phyloP scores from a whole-genome alignment of 2,329 filamentous ascomycete species.

The Aspergillus awamori region DNA sequence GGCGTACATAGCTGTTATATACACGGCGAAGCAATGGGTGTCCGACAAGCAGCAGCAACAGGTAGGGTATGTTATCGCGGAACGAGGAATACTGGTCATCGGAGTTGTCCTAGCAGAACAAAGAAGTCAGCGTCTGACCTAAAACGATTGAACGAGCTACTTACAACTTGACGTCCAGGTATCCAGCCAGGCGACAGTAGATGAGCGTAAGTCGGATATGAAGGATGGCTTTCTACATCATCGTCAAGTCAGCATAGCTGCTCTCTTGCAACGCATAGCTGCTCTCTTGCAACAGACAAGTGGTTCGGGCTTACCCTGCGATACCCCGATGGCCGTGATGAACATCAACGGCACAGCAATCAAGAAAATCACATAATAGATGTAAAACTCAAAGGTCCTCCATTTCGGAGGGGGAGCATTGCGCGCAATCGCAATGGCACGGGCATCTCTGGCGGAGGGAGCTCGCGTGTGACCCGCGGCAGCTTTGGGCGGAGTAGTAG shows the following conservation, averaged over 20 bases:
- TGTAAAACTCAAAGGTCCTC: constrained; percentile 80
- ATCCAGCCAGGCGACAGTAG: constrained; percentile 85
- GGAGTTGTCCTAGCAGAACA: constrained; percentile 70
- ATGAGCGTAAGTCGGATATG: constrained; percentile 73
- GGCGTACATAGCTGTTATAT: constrained; percentile 63
- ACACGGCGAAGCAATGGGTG: constrained; percentile 77
- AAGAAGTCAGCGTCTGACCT: constrained; percentile 16
- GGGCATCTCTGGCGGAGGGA: constrained; percentile 39
- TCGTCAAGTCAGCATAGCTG: constrained; percentile 17
- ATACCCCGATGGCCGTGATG: constrained; percentile 84
- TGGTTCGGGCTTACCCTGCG: constrained; percentile 63
- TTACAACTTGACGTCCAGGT: constrained; percentile 82
- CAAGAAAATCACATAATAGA: constrained; percentile 73
- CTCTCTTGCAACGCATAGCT: neutral
- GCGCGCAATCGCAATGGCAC: constrained; percentile 46
- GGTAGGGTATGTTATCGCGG: constrained; percentile 80
- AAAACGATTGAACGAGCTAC: constrained; percentile 30
- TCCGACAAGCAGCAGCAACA: constrained; percentile 70
- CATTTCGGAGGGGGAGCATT: constrained; percentile 70
- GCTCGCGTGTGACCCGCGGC: constrained; percentile 57
- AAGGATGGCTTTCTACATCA: constrained; percentile 71
- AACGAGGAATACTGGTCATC: constrained; percentile 87
- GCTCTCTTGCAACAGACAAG: neutral
- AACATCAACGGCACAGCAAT: constrained; percentile 81
- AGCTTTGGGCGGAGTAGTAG: constrained; percentile 67